Evolutionary conservation across 2,329 filamentous ascomycete species (phyloP), one percentile per base, ranked within the genome.

Genomic region (Arthrobotrys megalospora): DNA sequence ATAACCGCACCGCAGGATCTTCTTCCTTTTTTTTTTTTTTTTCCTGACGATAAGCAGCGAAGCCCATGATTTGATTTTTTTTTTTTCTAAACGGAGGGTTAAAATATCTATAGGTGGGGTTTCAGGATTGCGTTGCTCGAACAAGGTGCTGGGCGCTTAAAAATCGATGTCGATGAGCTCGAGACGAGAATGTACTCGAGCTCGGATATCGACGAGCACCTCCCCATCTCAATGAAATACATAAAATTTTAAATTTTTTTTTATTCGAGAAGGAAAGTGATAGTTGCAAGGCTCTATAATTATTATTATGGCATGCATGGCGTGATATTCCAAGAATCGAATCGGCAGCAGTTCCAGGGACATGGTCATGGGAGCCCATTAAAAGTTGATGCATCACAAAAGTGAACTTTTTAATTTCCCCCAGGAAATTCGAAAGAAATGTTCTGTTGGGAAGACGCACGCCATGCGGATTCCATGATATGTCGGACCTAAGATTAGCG

Each of bases 101-200:
- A 34, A 70, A 45, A 52, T 77, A 70, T 71, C 50, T 66, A 53
- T 21, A 32, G 48, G 52, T 64, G 66, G 58, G 52, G 73, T 77
- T 77, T 77, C 73, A 77, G 73, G 66, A 77, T 71, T 47, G 38
- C 65, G 48, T 77, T 71, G 65, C 58, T 70, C 21, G 36, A 58
- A 70, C 65, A 43, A 65, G 73, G 73, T 60, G 65, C 38, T 67
- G 73, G 72, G 73, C 73, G 73, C 73, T 77, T 77, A 77, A 60
- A 64, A 50, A 65, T 64, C 60, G 32, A 64, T 62, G 65, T 69
- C 43, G 48, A 76, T 64, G 63, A 66, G 50, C 66, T 70, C 55
- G 55, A 64, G 34, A 53, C 28, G 52, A 36, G 34, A 53, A 38
- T 21, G 36, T 50, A 36, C 62, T 76, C 60, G 66, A 77, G 73